Base-by-base conservation (phyloP, 2,329 filamentous ascomycete genomes). In the Colletotrichum sp. region DNA sequence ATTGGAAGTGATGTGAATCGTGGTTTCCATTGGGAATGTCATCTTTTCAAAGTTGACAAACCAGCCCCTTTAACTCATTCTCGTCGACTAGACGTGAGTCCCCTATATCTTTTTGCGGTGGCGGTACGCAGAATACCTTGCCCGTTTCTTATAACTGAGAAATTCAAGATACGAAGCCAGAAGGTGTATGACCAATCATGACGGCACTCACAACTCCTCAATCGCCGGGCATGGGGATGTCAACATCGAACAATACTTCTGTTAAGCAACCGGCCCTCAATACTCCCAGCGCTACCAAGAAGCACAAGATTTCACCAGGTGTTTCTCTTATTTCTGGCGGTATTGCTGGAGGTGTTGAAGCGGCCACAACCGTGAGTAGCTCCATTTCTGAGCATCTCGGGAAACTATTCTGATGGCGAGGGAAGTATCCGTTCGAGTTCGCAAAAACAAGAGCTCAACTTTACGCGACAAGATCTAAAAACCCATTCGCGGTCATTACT, bases 401-500 rank as follows among this genome's bases (percentile, higher is more conserved):
- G 13, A 15, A 7, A 13, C 7, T 4, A 36, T 32, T 21, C 55
- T 69, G 8, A 28, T 12, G 12, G 21, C 18, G 10, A 2, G 8
- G n/a, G n/a, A 75, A 88, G 85, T 93, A 93, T 81, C 92, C 92
- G 1, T 90, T 93, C 79, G 92, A 94, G 80, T 94, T 93, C 79
- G 91, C 92, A 70, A 94, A 94, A 83, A 93, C 92, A 1, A 86
- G 91, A 71, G 88, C 91, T 5, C 91, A 93, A 78, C 85, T 93
- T n/a, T 85, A 82, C 9, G 69, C 85, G 60, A 83, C 80, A 55
- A 72, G 75, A 3, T 81, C 86, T 18, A 85, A 85, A 55, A 93
- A 93, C 71, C 92, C 92, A 0, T 90, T 93, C 79, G 79, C 84
- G 0, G 88, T 93, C 7, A 90, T 94, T 36, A 72, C 83, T 6